Base-by-base conservation (phyloP, 2,329 filamentous ascomycete genomes). In the Ophiostoma fasciatum region DNA sequence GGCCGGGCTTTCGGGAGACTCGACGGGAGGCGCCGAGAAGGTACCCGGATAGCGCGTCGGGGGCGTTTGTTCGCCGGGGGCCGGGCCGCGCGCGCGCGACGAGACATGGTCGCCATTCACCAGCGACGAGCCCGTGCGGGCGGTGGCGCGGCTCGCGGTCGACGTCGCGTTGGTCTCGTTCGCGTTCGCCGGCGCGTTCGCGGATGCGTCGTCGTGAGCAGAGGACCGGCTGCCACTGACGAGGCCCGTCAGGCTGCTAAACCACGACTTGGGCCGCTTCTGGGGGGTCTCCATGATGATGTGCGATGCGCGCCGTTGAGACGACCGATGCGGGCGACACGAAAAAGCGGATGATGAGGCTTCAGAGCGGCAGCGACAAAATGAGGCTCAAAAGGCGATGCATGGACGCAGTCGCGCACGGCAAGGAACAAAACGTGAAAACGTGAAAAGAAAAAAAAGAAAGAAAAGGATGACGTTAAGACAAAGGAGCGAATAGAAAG, bases 1-100 rank as follows among this genome's bases (percentile, higher is more conserved):
- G 28, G 45, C 45, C 23, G 53, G 51, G 41, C 52, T 54, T 43
- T 55, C 48, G 14, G 49, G 48, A 28, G 49, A 47, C 4, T 43
- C 44, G 36, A 43, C 36, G 10, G 42, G 27, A 2, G 45, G 45
- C 2, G 42, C 44, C 7, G 45, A 43, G 23, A 46, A 47, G 2
- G 43, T 45, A 15, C 41, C 42, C 7, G 42, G 38, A 14, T 37
- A 33, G 9, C 42, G 41, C 5, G 36, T 29, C 3, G n/a, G n/a
- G n/a, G 43, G 43, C 5, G 45, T 46, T 5, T 31, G 26, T 8
- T 40, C 28, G 7, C 28, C 26, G 5, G 27, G 34, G 20, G 21
- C 36, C 20, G 27, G 18, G 19, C 35, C 13, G 13, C 36, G 40
- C 15, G 28, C 6, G 4, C 34, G 37, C 5, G 37, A 35, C 17